phyloP scores from a whole-genome alignment of 371 early-diverging fungal species.

The Apophysomyces ossiformis region DNA sequence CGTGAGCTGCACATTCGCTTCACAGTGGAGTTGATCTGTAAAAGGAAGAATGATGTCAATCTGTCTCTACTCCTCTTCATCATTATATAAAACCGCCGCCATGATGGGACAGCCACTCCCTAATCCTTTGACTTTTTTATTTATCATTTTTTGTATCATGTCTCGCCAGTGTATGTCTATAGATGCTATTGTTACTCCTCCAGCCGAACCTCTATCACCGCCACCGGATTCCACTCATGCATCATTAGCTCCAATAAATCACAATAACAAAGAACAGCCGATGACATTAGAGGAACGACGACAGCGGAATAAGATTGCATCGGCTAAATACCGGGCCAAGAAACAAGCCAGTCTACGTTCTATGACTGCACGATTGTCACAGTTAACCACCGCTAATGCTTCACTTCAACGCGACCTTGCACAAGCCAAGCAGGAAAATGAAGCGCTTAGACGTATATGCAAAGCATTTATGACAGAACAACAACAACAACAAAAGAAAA shows the following conservation, averaged over 20 bases:
- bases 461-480: slow-evolving; percentile 26
- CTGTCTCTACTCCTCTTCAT: slow-evolving; percentile 9
- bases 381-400: slow-evolving; percentile 42
- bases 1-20: slow-evolving; percentile 7
- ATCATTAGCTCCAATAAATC: background rate
- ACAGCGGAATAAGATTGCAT: slow-evolving; percentile 57
- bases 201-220: slow-evolving; percentile 27
- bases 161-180: slow-evolving; percentile 40
- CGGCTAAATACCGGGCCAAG: slow-evolving; percentile 58
- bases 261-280: background rate
- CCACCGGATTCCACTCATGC: slow-evolving; percentile 29
- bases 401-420: slow-evolving; percentile 37
- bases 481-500: background rate
- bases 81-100: slow-evolving; percentile 1
- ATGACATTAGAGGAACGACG: slow-evolving; percentile 42
- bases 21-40: slow-evolving; percentile 14
- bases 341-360: slow-evolving; percentile 52
- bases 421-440: slow-evolving; percentile 43
- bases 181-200: slow-evolving; percentile 27
- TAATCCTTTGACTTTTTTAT: slow-evolving; percentile 1
- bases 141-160: slow-evolving; percentile 24
- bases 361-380: slow-evolving; percentile 43
- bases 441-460: slow-evolving; percentile 36
- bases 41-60: slow-evolving; percentile 22
- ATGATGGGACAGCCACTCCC: background rate